A percentile compares a stretch with the other conserved stretches of the same genome.
Conservation (phyloP, 2,329 filamentous ascomycete species). For the Sclerotinia borealis region DNA sequence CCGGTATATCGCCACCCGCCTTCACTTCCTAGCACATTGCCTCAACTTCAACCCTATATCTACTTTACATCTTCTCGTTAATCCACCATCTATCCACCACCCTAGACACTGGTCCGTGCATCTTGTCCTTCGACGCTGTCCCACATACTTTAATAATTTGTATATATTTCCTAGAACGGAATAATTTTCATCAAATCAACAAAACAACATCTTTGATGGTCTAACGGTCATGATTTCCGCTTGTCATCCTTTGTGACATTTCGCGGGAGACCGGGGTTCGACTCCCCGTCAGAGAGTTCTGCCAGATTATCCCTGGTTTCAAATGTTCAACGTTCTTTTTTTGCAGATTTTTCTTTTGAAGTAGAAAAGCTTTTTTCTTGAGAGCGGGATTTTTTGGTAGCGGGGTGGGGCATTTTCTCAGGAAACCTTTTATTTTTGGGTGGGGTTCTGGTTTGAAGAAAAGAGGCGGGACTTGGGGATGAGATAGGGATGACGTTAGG, state of each 20-base stretch:
- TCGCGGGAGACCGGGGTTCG: conserved; percentile 28
- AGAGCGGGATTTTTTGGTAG: background rate
- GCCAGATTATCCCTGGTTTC: background rate
- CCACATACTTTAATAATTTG: too few relatives aligned
- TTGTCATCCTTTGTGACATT: conserved; percentile 23
- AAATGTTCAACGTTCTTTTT: background rate
- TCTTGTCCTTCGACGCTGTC: too few relatives aligned
- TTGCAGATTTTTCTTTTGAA: background rate
- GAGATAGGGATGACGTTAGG: background rate
- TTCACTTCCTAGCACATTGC: too few relatives aligned
- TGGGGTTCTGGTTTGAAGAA: background rate
- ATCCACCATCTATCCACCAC: too few relatives aligned
- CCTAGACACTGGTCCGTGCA: too few relatives aligned
- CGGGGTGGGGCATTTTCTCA: background rate
- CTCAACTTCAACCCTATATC: too few relatives aligned
- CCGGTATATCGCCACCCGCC: too few relatives aligned
- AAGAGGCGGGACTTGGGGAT: background rate
- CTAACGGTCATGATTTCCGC: conserved; percentile 35
- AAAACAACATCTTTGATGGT: conserved; percentile 28
- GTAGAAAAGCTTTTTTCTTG: background rate
- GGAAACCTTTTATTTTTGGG: background rate
- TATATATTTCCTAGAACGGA: too few relatives aligned
- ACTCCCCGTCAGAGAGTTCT: conserved; percentile 21
- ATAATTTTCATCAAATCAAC: background rate
- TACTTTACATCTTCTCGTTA: too few relatives aligned